Evolutionary conservation across 306 rosid genomes (phyloP), one percentile per base, ranked within the genome.

Genomic region (Purshia tridentata): DNA sequence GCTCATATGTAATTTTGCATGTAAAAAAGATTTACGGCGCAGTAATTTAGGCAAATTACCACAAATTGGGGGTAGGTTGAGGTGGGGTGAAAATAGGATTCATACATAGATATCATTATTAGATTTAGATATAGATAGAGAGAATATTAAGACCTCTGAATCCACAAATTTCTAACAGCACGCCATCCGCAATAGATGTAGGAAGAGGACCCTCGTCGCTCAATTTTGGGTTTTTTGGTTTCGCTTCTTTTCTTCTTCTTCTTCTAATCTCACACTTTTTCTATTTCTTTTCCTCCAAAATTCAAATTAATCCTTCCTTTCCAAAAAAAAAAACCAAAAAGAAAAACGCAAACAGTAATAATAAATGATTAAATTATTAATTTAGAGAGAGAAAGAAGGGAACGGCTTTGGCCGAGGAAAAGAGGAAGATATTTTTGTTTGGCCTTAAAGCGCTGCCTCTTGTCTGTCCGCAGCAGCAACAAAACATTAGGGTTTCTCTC

Each of bases 401-500:
- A 5, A 12, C 12, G 69, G 69, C 51, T 18, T 42, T 63, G 51
- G 68, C 29, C 6, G 64, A 29, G 29, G 42, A 14, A 6, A 12
- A 22, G 46, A 5, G 46, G 9, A 9, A 72, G 83, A 88, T 84
- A 88, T 85, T 83, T 88, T 85, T 67, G 82, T 80, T 58, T 70
- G 78, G 81, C 75, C 73, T 60, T 55, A 85, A 64, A 67, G 80
- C 86, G 84, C 79, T 70, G 46, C 56, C 54, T 45, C 77, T 69
- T 77, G 55, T 67, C 79, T 62, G 78, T 63, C 50, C 54, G 73
- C 77, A 73, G 52, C 65, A 47, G 23, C 67, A 61, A 61, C 67
- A 40, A 65, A 75, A 9, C 46, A 77, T 83, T 88, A 84, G 90
- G 93, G 88, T 86, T 86, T 77, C 86, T 70, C 49, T 57, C 41